Conservation (phyloP, 768 basidiomycete species). For the Cystofilobasidium ferigula region DNA sequence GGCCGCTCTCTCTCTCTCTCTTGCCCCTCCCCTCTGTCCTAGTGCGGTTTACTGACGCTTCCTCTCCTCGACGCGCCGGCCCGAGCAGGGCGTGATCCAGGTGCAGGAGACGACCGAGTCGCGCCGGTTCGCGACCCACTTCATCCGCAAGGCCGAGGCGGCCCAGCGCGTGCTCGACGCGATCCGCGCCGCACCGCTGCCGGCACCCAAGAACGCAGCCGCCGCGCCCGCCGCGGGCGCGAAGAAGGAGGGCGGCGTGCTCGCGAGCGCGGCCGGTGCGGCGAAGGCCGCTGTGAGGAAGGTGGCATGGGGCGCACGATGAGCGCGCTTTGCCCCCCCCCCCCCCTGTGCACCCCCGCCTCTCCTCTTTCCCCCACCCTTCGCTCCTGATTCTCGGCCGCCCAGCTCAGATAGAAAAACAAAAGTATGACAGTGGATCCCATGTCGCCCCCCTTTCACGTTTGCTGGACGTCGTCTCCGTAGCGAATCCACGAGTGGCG, state of each 20-base stretch:
- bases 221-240: not conserved
- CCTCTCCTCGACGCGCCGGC: not conserved
- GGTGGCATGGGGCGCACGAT: not conserved
- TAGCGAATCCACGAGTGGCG: no score
- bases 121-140: constrained; percentile 89
- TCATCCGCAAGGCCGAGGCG: constrained; percentile 85
- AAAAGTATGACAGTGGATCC: no score
- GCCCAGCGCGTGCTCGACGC: constrained; percentile 77
- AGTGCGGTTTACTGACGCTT: not conserved
- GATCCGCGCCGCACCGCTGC: constrained; percentile 52
- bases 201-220: constrained; percentile 33
- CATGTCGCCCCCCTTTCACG: no score
- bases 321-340: no score
- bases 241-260: not conserved
- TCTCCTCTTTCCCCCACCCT: no score
- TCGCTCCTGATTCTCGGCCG: no score
- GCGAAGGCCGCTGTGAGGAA: not conserved
- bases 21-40: not conserved
- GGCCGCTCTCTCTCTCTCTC: constrained; percentile 36
- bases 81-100: constrained; percentile 78
- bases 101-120: constrained; percentile 91
- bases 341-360: no score
- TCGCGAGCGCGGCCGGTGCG: not conserved
- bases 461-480: no score
- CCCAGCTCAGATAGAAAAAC: no score